Base-by-base conservation (phyloP, 2,329 filamentous ascomycete species). In the Paecilomyces sp. region DNA sequence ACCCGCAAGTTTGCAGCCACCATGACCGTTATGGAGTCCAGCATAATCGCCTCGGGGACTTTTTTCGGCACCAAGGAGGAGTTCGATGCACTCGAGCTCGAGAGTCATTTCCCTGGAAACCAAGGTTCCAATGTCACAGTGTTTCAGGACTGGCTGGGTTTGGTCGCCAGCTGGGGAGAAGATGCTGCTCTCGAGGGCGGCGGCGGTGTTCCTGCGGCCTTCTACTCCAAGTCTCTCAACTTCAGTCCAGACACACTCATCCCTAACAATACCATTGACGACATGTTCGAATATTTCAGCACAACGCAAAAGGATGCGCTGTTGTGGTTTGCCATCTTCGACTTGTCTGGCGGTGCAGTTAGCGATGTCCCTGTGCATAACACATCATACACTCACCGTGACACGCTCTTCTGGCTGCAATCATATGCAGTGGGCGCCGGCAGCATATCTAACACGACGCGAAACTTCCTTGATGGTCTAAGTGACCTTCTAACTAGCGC, bases 341-440 rank as follows among this genome's bases (percentile, higher is more conserved):
- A 88, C 67, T 79, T 83, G 1, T 78, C 80, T 15, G 86, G 84
- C 52, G 86, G 86, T 9, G 85, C 84, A 12, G 79, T 85, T 56
- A 80, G 78, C 64, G 84, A 88, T 60, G 74, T 83, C 1, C 72
- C 84, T 0, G 69, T 71, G 61, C 77, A 86, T 64, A 81, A 80
- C 9, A 87, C 85, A 0, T 81, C 85, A 7, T 88, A 86, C 66
- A 80, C 82, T 0, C 86, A 88, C 66, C 81, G 87, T 54, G 83
- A 88, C 74, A 84, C 84, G 63, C 65, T 87, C 50, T 81, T 88
- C 72, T 87, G 85, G 74, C 81, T 85, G 67, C 84, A 88, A 67
- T 83, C 81, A 0, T 88, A 88, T 66, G 83, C 78, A 8, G 67
- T 88, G 53, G 82, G 81, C 18, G 65, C 84, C 0, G 71, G 71